Evolutionary conservation across 345 rosid genomes (phyloP).

Genomic region (Fremontodendron californicum): DNA sequence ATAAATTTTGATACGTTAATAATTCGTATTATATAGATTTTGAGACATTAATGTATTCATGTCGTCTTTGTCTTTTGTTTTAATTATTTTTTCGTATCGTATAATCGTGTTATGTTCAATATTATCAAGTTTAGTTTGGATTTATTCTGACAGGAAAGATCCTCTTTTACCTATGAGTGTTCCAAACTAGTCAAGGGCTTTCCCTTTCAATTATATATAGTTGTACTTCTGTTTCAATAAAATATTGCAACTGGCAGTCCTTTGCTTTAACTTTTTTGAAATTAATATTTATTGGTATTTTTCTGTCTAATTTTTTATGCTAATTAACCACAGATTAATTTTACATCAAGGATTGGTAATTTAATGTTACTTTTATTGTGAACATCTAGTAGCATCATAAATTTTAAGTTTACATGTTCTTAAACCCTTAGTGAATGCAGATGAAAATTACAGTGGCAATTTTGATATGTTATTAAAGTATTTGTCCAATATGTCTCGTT

Average conservation of each 20-base stretch:
- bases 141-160: neutral
- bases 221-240: neutral
- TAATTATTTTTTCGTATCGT: no score
- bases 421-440: neutral
- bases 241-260: neutral
- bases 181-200: no score
- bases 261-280: neutral
- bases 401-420: neutral
- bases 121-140: no score
- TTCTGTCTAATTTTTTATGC: neutral
- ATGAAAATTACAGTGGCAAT: neutral
- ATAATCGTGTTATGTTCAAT: no score
- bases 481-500: neutral
- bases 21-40: no score
- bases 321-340: neutral
- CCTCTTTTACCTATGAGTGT: neutral
- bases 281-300: neutral
- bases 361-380: neutral
- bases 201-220: no score
- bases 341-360: neutral
- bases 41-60: no score
- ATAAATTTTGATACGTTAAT: no score
- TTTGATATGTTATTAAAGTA: neutral
- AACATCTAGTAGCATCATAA: neutral
- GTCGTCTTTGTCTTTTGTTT: no score